Percentiles rank a stretch among this genome's conserved stretches.
Conservation (phyloP, 1,139 yeast species). For the Pichia sp. region DNA sequence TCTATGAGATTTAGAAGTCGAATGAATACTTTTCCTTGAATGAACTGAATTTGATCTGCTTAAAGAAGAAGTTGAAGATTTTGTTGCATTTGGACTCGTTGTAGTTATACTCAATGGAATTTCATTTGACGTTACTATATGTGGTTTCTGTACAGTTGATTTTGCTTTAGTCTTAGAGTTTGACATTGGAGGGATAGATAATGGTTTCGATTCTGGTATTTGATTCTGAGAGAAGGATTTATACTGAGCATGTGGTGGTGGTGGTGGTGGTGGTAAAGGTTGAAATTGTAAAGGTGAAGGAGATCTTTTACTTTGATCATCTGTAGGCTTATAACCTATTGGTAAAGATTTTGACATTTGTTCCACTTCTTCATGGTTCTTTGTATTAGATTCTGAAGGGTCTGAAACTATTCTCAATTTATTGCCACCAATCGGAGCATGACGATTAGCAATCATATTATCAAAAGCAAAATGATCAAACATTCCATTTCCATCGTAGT, state of each 20-base stretch:
- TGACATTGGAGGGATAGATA: constrained; percentile 10
- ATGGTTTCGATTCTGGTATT: neutral
- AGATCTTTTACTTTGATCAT: neutral
- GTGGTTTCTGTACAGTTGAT: neutral
- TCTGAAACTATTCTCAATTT: constrained; percentile 4
- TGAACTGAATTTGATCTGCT: constrained; percentile 28
- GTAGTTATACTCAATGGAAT: neutral
- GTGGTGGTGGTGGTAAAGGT: no score
- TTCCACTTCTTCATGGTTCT: neutral
- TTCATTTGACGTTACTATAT: neutral
- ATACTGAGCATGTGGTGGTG: no score
- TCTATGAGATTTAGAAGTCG: constrained; percentile 16
- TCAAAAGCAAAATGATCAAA: constrained; percentile 17
- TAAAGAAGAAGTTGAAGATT: constrained; percentile 2
- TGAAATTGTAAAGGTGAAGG: no score
- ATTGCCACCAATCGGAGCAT: constrained; percentile 1
- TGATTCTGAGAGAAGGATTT: no score
- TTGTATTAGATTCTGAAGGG: neutral
- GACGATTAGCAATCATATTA: constrained; percentile 9
- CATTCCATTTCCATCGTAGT: constrained; percentile 13
- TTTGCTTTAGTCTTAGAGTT: constrained; percentile 1
- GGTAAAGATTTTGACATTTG: constrained; percentile 10
- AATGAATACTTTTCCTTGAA: constrained; percentile 51
- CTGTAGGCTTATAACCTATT: constrained; percentile 3
- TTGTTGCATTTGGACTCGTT: neutral